phyloP scores from a whole-genome alignment of 2,329 filamentous ascomycete genomes.

The Trichoderma aggressivum region DNA sequence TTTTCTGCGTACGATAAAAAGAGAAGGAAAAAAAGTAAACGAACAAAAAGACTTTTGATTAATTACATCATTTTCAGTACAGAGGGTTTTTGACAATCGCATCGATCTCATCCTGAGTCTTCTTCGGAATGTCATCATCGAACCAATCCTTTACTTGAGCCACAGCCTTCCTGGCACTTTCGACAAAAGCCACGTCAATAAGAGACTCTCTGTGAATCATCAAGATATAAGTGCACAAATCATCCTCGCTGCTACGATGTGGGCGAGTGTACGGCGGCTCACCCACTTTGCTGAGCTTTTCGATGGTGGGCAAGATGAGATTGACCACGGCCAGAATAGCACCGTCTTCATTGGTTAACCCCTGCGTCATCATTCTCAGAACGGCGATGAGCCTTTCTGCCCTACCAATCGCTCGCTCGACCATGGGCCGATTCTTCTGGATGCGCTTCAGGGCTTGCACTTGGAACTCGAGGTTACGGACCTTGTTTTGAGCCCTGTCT shows the following conservation, averaged over 20 bases:
- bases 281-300: neutral
- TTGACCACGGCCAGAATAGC: neutral
- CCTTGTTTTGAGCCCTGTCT: neutral
- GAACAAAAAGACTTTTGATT: neutral
- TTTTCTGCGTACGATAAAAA: neutral
- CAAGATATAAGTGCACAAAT: neutral
- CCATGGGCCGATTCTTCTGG: neutral
- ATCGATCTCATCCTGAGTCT: neutral
- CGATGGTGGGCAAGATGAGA: neutral
- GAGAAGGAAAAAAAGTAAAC: neutral
- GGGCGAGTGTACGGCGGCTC: neutral
- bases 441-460: neutral
- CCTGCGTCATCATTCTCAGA: neutral
- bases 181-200: neutral
- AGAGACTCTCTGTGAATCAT: neutral
- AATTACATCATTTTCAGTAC: neutral
- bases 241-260: neutral
- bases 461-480: neutral
- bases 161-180: neutral
- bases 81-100: neutral
- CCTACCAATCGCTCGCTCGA: neutral
- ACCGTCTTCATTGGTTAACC: neutral
- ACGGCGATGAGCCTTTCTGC: neutral
- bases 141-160: neutral
- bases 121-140: neutral